phyloP scores from a whole-genome alignment of 768 basidiomycete species.

The Russula olivacea region DNA sequence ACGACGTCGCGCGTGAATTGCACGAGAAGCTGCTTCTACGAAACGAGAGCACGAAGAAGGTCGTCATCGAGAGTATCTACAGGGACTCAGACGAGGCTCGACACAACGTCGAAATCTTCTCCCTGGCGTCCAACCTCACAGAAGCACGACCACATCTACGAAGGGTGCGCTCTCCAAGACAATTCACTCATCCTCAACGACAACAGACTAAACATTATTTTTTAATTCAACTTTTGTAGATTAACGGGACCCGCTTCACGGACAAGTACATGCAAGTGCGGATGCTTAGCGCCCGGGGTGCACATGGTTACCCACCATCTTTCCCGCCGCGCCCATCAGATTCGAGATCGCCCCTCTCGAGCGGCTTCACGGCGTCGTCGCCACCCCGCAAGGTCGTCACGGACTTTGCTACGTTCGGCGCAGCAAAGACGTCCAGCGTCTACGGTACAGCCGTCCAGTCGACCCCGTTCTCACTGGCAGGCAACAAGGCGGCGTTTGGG shows the following conservation, averaged over 20 bases:
- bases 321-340: constrained; percentile 38
- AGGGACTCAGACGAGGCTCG: constrained; percentile 81
- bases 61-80: constrained; percentile 95
- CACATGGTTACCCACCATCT: constrained; percentile 47
- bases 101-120: constrained; percentile 88
- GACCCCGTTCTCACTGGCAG: constrained; percentile 74
- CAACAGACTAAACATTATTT: background rate
- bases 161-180: constrained; percentile 48
- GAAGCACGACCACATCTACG: constrained; percentile 75
- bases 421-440: constrained; percentile 66
- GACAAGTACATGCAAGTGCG: constrained; percentile 88
- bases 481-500: constrained; percentile 80
- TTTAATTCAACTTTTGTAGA: constrained; percentile 44
- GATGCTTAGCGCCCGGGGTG: constrained; percentile 47
- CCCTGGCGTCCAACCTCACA: constrained; percentile 57
- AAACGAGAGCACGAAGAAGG: constrained; percentile 95
- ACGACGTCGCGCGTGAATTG: constrained; percentile 91
- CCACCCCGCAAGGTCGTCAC: constrained; percentile 71
- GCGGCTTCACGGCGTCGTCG: constrained; percentile 31
- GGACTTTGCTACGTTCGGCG: constrained; percentile 84
- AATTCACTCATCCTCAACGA: too few species aligned
- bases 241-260: constrained; percentile 92
- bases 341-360: constrained; percentile 38
- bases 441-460: constrained; percentile 78
- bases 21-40: constrained; percentile 86